These are phyloP conservation scores for Rhynchosporium secalis DNA, from an alignment of 2,329 filamentous ascomycete genomes.

Conservation along the genomic window DNA sequence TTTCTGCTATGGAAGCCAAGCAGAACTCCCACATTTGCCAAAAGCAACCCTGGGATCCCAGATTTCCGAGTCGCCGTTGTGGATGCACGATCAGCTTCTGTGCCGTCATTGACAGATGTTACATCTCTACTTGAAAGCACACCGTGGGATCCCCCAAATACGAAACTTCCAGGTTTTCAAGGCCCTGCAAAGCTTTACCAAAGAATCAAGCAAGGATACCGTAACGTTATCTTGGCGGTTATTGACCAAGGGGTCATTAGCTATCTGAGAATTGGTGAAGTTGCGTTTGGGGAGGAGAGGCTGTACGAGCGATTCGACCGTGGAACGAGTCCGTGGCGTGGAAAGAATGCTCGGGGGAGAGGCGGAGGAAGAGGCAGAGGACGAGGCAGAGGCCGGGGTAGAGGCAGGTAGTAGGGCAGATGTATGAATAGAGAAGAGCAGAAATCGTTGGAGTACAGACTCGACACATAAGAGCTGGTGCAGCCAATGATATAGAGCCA, in stretches of 20 bases:
- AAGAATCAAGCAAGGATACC: constrained; percentile 78
- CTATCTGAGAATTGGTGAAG: constrained; percentile 79
- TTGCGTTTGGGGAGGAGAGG: constrained; percentile 73
- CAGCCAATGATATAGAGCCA: not conserved
- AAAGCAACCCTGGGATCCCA: constrained; percentile 73
- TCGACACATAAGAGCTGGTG: not conserved
- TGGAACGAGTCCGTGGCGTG: constrained; percentile 41
- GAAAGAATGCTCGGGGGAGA: constrained; percentile 35
- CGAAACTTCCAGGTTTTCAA: constrained; percentile 41
- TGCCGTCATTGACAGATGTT: constrained; percentile 75
- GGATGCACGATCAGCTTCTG: constrained; percentile 67
- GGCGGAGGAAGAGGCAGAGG: constrained; percentile 37
- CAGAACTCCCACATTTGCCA: constrained; percentile 64
- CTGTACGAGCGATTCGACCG: constrained; percentile 62
- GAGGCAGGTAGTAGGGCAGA: constrained; percentile 4
- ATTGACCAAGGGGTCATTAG: constrained; percentile 90
- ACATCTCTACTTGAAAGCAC: constrained; percentile 70
- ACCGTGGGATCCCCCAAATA: constrained; percentile 62
- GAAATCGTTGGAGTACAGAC: not conserved
- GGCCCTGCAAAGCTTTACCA: constrained; percentile 61
- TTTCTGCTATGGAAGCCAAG: constrained; percentile 81
- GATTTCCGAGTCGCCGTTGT: constrained; percentile 85
- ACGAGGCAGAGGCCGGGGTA: constrained; percentile 35
- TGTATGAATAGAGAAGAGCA: not conserved
- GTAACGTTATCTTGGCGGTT: constrained; percentile 82